Percentiles rank a stretch among this genome's conserved stretches.
These are phyloP conservation scores for Fistulinella prunicolor DNA, from an alignment of 768 basidiomycete genomes.

Conservation along the genomic window DNA sequence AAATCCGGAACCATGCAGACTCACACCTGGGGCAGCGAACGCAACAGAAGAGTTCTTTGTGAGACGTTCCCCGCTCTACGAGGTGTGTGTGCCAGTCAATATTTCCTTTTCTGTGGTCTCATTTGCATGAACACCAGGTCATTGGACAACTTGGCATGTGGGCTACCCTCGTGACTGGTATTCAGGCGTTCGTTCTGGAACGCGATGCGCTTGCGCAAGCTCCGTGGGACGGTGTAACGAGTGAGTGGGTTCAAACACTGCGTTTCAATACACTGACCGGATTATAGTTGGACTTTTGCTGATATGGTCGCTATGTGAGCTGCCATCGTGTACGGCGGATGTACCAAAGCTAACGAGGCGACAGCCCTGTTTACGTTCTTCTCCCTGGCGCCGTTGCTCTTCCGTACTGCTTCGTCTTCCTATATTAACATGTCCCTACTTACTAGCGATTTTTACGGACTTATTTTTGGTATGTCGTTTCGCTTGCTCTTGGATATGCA, in stretches of 20 bases:
- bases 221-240: slow-evolving; percentile 68
- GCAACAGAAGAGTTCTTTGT: slow-evolving; percentile 89
- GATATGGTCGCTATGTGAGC: slow-evolving; percentile 41
- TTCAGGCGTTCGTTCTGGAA: slow-evolving; percentile 73
- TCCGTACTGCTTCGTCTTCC: slow-evolving; percentile 79
- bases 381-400: slow-evolving; percentile 77
- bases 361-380: slow-evolving; percentile 77
- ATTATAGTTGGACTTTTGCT: slow-evolving; percentile 46
- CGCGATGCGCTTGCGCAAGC: slow-evolving; percentile 57
- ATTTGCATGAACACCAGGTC: slow-evolving; percentile 40
- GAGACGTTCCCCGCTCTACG: slow-evolving; percentile 74
- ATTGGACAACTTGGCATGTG: slow-evolving; percentile 86
- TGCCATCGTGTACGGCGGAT: no score
- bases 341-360: not conserved
- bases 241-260: slow-evolving; percentile 37
- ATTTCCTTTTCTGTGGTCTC: not conserved
- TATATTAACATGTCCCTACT: slow-evolving; percentile 83
- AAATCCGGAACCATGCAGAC: not conserved
- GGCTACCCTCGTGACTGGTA: slow-evolving; percentile 71
- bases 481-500: not conserved
- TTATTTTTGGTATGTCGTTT: slow-evolving; percentile 55
- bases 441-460: slow-evolving; percentile 86
- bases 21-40: slow-evolving; percentile 53
- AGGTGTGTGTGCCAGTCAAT: slow-evolving; percentile 37
- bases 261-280: slow-evolving; percentile 35